Evolutionary conservation across 2,329 filamentous ascomycete genomes (phyloP).

Genomic region (Botryotinia convoluta): DNA sequence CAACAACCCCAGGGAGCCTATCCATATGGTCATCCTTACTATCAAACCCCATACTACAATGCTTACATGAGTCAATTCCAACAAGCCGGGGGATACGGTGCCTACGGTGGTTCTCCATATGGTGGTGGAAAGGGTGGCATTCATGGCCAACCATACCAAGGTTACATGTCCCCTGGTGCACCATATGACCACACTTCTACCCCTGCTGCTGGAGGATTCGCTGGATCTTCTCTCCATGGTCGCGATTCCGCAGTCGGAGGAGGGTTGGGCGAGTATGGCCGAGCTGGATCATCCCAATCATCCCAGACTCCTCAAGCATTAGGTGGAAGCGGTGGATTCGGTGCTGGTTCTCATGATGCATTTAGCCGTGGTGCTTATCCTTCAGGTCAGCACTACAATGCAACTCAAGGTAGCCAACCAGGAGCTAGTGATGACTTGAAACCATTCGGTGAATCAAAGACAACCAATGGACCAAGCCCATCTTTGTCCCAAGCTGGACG

Average conservation of each 20-base stretch:
- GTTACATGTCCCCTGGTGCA: constrained; percentile 38
- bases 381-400: constrained; percentile 38
- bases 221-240: constrained; percentile 37
- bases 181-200: constrained; percentile 40
- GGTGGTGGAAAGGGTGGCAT: constrained; percentile 39
- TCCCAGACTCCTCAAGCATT: constrained; percentile 37
- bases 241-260: constrained; percentile 38
- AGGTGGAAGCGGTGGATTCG: constrained; percentile 38
- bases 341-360: constrained; percentile 35
- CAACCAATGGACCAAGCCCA: constrained; percentile 39
- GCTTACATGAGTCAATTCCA: constrained; percentile 57
- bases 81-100: constrained; percentile 39
- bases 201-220: constrained; percentile 38
- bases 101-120: constrained; percentile 39
- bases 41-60: constrained; percentile 60
- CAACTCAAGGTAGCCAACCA: constrained; percentile 36
- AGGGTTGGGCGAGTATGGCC: constrained; percentile 39
- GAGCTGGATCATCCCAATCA: constrained; percentile 38
- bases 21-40: constrained; percentile 58
- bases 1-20: constrained; percentile 52
- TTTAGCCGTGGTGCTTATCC: constrained; percentile 39
- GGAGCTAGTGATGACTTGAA: constrained; percentile 39
- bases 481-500: constrained; percentile 39
- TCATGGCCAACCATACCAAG: constrained; percentile 39
- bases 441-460: constrained; percentile 40